Base-by-base conservation (phyloP, 371 early-diverging fungal species). In the Mortierella sp. region DNA sequence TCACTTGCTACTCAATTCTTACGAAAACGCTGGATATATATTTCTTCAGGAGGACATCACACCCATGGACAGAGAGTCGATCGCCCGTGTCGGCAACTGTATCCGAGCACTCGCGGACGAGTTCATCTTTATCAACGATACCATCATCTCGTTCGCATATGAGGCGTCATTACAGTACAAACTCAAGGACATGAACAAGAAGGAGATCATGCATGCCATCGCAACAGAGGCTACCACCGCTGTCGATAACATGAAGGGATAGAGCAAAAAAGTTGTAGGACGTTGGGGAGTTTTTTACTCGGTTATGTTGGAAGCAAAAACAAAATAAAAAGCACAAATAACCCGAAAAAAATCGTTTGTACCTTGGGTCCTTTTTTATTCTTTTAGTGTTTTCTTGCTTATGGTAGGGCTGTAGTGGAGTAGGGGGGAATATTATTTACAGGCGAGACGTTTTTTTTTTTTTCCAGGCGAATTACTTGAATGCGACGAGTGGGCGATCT, bases 41-140 rank as follows among this genome's bases (percentile, higher is more conserved):
- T 31, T 28, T 16, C 11, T 75, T 21, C 75, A 74, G 79, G 84
- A 90, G 93, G 83, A 77, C 31, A 95, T 96, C 48, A 90, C 93
- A 21, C 83, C 88, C 14, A 89, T 85, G 19, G 94, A 95, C 83
- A 91, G 99, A 50, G 92, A 94, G 74, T 89, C 92, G 19, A 96
- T 99, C 88, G 97, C 98, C 8, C 93, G 98, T 5, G 95, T 98
- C 0, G 92, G 91, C 84, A 98, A 97, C 88, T 95, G 96, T 86
- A 95, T 99, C 70, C 81, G 88, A 19, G 94, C 96, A 24, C 91
- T 99, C 58, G 96, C 95, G 65, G 90, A 92, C 52, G 91, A 93
- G 74, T 94, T 93, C 76, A 92, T 94, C 88, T 90, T 92, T 70
- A 96, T 99, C 84, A 95, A 94, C 78, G 98, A 98, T 70, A 93